A percentile compares a stretch with the other conserved stretches of the same genome.
Evolutionary conservation across 2,329 filamentous ascomycete genomes (phyloP).

Genomic region (Fusarium siculi): DNA sequence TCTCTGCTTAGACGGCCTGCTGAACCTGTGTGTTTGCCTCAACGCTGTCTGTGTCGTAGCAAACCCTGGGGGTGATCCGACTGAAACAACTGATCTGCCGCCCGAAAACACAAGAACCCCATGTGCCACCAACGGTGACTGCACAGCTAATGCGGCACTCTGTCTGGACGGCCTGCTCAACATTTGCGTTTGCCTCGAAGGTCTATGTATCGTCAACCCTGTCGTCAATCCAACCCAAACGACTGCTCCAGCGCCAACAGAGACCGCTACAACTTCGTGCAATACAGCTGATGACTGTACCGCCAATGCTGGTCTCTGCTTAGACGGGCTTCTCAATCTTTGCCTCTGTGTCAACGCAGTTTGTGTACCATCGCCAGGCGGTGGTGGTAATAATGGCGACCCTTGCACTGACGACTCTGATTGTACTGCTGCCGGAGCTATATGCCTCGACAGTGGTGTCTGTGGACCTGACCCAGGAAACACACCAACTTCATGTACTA

Average conservation of each 20-base stretch:
- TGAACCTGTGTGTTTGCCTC: slow-evolving; percentile 3
- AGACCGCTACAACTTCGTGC: not conserved
- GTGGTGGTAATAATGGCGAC: not conserved
- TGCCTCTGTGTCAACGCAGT: not conserved
- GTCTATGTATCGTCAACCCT: not conserved
- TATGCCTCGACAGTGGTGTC: not conserved
- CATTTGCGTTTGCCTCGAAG: not conserved
- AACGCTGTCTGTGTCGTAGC: not conserved
- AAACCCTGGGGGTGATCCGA: not conserved
- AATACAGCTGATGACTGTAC: not conserved
- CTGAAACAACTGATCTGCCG: not conserved
- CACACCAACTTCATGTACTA: not conserved
- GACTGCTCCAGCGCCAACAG: not conserved
- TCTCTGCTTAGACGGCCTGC: not conserved
- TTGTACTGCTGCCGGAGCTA: not conserved
- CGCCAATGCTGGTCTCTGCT: not conserved
- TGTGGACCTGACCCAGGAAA: not conserved
- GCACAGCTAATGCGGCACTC: not conserved
- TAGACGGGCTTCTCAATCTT: not conserved
- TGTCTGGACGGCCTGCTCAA: not conserved
- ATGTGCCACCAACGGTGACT: not conserved
- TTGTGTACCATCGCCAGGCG: not conserved
- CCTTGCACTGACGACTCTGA: not conserved
- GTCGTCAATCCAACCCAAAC: not conserved
- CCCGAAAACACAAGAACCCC: not conserved